These are phyloP conservation scores for Rhytidiadelphus loreus DNA, from an alignment of 225 moss, liverwort and hornwort species.

Conservation along the genomic window DNA sequence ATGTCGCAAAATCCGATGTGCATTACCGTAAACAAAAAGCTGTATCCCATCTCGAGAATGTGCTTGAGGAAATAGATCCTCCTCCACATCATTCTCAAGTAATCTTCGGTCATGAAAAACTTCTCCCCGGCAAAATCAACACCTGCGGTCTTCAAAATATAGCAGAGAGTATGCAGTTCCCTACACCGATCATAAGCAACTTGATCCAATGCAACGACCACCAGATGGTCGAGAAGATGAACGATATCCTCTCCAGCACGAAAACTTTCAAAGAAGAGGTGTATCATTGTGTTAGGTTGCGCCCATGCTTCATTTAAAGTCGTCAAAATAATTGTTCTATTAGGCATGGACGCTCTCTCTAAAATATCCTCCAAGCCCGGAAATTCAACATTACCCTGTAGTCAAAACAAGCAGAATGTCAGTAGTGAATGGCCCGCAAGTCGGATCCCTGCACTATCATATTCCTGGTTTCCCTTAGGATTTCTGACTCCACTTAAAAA, in stretches of 20 bases:
- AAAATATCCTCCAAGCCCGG: conserved; percentile 53
- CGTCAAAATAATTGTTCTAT: conserved; percentile 76
- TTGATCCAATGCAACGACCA: conserved; percentile 79
- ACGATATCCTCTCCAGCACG: conserved; percentile 49
- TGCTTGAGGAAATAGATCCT: conserved; percentile 77
- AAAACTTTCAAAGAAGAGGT: conserved; percentile 81
- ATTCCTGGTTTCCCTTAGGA: background rate
- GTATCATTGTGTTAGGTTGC: conserved; percentile 79
- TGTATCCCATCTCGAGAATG: conserved; percentile 76
- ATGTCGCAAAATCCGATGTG: background rate
- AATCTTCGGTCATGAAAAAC: conserved; percentile 90
- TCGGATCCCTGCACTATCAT: background rate
- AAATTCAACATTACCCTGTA: conserved; percentile 29
- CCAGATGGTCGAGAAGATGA: conserved; percentile 66
- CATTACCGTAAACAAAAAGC: conserved; percentile 77
- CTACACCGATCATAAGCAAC: conserved; percentile 65
- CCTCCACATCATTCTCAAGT: conserved; percentile 99
- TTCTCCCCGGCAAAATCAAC: conserved; percentile 91
- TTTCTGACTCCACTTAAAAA: background rate
- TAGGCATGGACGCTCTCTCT: conserved; percentile 54
- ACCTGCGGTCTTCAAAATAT: conserved; percentile 79
- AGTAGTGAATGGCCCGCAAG: background rate
- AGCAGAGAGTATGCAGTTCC: conserved; percentile 67
- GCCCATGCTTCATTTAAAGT: conserved; percentile 96
- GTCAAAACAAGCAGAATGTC: background rate